These are phyloP conservation scores for Mrakia gelida DNA, from an alignment of 768 basidiomycete genomes.

Conservation along the genomic window DNA sequence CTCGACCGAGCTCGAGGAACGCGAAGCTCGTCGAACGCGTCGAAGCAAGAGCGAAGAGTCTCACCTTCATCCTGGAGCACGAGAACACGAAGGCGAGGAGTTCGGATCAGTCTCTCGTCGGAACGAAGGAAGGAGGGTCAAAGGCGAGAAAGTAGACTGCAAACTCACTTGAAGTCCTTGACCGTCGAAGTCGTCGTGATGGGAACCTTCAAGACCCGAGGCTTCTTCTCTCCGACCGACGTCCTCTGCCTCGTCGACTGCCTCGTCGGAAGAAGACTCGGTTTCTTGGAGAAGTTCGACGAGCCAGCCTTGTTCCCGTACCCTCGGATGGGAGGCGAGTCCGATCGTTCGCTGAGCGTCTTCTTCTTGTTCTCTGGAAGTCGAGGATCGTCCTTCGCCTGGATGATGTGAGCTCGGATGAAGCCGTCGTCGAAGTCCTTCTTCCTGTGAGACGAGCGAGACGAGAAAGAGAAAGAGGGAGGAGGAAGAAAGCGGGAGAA, in stretches of 20 bases:
- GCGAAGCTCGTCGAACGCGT: background rate
- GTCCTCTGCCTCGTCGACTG: background rate
- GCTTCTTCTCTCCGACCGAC: background rate
- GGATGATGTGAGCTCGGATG: background rate
- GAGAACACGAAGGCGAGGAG: background rate
- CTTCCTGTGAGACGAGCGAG: background rate
- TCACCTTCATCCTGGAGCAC: too few species aligned
- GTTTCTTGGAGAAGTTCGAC: background rate
- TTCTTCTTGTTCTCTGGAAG: background rate
- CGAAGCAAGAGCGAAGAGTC: too few species aligned
- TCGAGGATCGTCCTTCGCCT: background rate
- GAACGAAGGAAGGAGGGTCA: too few species aligned
- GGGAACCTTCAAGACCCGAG: background rate
- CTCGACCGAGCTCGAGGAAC: background rate
- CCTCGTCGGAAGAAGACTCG: background rate
- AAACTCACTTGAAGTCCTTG: constrained; percentile 15
- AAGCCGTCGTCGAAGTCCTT: constrained; percentile 2
- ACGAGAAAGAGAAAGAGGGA: background rate
- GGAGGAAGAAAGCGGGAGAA: background rate
- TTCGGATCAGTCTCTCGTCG: too few species aligned
- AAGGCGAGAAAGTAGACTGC: too few species aligned
- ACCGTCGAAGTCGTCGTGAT: background rate
- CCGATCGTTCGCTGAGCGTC: background rate
- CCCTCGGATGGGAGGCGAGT: background rate
- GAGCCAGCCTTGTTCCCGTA: background rate